Conservation (phyloP, 2,329 filamentous ascomycete genomes). For the Colletotrichum australisinense region DNA sequence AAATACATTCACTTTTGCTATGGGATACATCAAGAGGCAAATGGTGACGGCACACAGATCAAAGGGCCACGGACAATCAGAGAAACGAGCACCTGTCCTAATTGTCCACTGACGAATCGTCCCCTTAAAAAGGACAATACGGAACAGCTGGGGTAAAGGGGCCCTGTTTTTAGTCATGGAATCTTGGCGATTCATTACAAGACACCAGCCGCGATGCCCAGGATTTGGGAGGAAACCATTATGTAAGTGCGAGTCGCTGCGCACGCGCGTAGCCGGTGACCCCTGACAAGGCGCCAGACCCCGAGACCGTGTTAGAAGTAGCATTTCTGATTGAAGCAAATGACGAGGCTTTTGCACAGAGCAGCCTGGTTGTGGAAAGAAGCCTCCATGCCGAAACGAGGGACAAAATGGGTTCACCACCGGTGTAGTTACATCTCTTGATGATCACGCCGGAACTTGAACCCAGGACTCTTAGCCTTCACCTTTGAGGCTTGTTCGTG, state of each 20-base stretch:
- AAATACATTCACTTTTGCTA: slow-evolving; percentile 30
- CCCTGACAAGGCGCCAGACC: slow-evolving; percentile 16
- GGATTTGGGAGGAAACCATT: slow-evolving; percentile 20
- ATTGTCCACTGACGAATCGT: neutral
- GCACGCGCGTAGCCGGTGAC: slow-evolving; percentile 8
- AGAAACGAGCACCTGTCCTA: neutral
- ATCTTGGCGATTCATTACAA: slow-evolving; percentile 29
- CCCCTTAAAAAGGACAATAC: neutral
- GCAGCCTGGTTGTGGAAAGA: too few species aligned
- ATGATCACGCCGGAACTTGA: too few species aligned
- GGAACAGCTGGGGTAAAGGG: neutral
- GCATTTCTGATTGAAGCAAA: too few species aligned
- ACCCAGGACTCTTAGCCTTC: too few species aligned
- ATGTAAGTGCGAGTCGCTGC: slow-evolving; percentile 24
- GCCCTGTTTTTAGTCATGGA: slow-evolving; percentile 28
- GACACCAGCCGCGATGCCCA: slow-evolving; percentile 25
- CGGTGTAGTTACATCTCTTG: too few species aligned
- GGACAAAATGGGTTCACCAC: too few species aligned
- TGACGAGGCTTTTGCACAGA: too few species aligned
- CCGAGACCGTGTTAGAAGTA: too few species aligned
- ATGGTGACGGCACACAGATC: neutral
- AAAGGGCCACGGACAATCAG: neutral
- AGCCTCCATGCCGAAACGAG: too few species aligned
- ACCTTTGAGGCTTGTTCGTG: too few species aligned
- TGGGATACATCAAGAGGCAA: neutral